Evolutionary conservation across 371 early-diverging fungal genomes (phyloP), one percentile per base, ranked within the genome.

Genomic region (Mortierella sp.): DNA sequence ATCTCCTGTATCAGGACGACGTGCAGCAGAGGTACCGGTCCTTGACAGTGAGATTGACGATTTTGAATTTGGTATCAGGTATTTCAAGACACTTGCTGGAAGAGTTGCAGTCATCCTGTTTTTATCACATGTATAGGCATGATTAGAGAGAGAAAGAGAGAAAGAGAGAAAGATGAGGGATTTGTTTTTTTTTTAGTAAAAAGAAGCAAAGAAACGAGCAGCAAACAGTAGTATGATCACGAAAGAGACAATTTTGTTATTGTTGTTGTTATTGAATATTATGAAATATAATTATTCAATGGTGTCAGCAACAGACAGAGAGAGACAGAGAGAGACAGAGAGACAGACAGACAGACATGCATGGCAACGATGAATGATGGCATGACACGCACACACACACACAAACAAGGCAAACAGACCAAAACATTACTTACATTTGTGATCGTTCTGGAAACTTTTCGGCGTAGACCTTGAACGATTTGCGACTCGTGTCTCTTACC

Each of bases 401-500:
- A 28, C 28, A 43, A 43, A 43, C 13, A 43, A 43, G 5, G 43
- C 43, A 43, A 5, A 43, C 13, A 47, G 47, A 67, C 28, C 28
- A 33, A 45, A 55, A 55, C 28, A 55, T 15, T 22, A 70, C 83
- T 67, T 66, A 83, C 83, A 50, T 67, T 15, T 65, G 61, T 15
- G 84, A 74, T 47, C 77, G 75, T 45, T 86, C 84, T n/a, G 86
- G 86, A 40, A 87, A 79, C 64, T 77, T 79, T 47, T 69, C 63
- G n/a, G 76, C 77, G 72, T 87, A 88, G 33, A 74, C 67, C 60
- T 86, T 83, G 74, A 79, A 87, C 11, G 85, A 85, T 43, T 76
- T 73, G 16, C 88, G 82, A 28, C 86, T 80, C 4, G 74, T 73
- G 36, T 79, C 72, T 33, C 90, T 76, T 19, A 90, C 90, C 59